These are phyloP conservation scores for Galerina marginata DNA, from an alignment of 768 basidiomycete genomes.

Conservation along the genomic window DNA sequence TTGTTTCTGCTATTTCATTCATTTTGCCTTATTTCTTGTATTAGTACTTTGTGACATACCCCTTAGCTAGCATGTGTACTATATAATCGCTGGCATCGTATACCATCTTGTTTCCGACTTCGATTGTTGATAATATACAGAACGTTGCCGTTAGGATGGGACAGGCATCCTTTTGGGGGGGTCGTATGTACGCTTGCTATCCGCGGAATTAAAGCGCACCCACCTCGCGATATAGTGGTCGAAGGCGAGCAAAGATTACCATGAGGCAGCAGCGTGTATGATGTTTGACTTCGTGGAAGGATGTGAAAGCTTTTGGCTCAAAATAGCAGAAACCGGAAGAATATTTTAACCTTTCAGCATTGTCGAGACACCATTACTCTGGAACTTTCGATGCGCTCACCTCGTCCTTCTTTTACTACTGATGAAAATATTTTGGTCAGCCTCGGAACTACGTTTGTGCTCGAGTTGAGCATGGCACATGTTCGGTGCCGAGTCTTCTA, in stretches of 20 bases:
- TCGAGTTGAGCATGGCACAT: not conserved
- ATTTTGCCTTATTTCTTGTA: slow-evolving; percentile 5
- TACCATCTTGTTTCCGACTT: slow-evolving; percentile 11
- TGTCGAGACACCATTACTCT: slow-evolving; percentile 7
- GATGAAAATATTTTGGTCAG: slow-evolving; percentile 8
- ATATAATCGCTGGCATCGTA: slow-evolving; percentile 18
- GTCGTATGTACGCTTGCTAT: slow-evolving; percentile 1
- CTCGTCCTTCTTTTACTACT: slow-evolving; percentile 7
- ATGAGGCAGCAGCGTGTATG: slow-evolving; percentile 19
- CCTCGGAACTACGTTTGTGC: slow-evolving; percentile 10
- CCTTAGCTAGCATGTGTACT: slow-evolving; percentile 10
- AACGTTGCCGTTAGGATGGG: not conserved
- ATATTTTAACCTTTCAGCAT: slow-evolving; percentile 17
- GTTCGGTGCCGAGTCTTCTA: slow-evolving; percentile 18
- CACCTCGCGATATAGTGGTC: slow-evolving; percentile 4
- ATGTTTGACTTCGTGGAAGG: slow-evolving; percentile 20
- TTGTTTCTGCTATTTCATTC: not conserved
- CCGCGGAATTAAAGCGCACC: slow-evolving; percentile 23
- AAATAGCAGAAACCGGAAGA: slow-evolving; percentile 15
- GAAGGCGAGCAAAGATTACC: slow-evolving; percentile 9
- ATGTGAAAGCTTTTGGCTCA: slow-evolving; percentile 7
- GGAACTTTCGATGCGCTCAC: slow-evolving; percentile 2
- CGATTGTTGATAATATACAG: not conserved
- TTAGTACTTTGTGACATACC: slow-evolving; percentile 7
- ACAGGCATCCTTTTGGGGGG: not conserved